A percentile compares a stretch with the other conserved stretches of the same genome.
These are phyloP conservation scores for Teratosphaeriaceae sp. DNA, from an alignment of 2,329 filamentous ascomycete genomes.

Conservation along the genomic window DNA sequence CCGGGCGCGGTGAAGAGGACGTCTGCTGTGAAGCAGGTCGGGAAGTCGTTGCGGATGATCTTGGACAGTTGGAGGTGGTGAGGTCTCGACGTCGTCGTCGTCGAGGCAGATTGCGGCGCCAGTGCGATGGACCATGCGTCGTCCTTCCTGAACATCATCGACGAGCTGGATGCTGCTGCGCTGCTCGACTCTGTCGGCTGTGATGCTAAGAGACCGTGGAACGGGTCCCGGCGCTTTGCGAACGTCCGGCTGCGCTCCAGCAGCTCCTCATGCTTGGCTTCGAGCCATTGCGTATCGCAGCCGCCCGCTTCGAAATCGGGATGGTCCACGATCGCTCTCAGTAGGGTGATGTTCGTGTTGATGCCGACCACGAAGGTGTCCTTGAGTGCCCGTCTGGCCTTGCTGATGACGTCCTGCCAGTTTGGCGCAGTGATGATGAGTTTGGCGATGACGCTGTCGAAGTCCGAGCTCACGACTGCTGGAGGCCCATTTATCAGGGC, in stretches of 20 bases:
- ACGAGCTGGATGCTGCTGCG: constrained; percentile 32
- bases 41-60: constrained; percentile 55
- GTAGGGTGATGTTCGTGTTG: constrained; percentile 51
- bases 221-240: constrained; percentile 12
- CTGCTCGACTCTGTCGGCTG: constrained; percentile 20
- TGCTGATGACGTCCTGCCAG: constrained; percentile 48
- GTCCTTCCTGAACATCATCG: constrained; percentile 49
- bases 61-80: constrained; percentile 50
- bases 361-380: constrained; percentile 52
- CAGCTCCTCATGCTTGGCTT: constrained; percentile 39
- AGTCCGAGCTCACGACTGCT: constrained; percentile 47
- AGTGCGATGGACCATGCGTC: constrained; percentile 53
- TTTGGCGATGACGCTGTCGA: constrained; percentile 55
- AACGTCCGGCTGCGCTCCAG: constrained; percentile 23
- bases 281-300: constrained; percentile 54
- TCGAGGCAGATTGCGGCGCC: constrained; percentile 24
- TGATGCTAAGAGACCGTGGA: constrained; percentile 18
- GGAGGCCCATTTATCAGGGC: constrained; percentile 40
- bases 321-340: constrained; percentile 48
- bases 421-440: constrained; percentile 50
- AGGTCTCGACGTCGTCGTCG: constrained; percentile 20
- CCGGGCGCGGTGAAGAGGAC: constrained; percentile 41
- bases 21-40: constrained; percentile 47
- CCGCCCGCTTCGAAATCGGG: constrained; percentile 42
- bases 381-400: constrained; percentile 48